Evolutionary conservation across 2,329 filamentous ascomycete species (phyloP).

Genomic region (Claviceps sp.): DNA sequence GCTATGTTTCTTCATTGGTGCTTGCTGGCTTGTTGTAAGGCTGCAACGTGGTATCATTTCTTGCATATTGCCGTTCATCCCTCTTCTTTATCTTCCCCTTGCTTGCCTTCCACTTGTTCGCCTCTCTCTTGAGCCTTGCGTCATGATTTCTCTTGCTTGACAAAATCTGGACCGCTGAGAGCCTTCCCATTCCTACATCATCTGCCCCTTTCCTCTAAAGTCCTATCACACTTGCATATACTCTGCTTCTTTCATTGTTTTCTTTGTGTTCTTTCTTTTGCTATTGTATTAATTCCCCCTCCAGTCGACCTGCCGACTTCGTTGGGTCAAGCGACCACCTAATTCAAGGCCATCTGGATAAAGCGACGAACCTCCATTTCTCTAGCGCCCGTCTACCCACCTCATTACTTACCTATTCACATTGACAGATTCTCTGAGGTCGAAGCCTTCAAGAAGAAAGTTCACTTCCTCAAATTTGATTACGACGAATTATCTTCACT

Average conservation of each 20-base stretch:
- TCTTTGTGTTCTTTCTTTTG: no score
- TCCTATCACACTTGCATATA: no score
- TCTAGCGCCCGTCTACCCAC: neutral
- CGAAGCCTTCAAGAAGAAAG: conserved; percentile 40
- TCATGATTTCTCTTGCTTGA: no score
- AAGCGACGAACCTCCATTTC: no score
- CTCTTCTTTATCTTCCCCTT: neutral
- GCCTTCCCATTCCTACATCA: neutral
- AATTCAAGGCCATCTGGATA: no score
- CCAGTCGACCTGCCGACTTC: no score
- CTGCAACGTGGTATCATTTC: neutral
- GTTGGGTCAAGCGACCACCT: no score
- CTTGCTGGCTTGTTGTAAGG: neutral
- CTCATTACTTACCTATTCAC: no score
- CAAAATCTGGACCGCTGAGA: no score
- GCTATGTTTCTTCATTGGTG: neutral
- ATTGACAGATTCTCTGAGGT: conserved; percentile 13
- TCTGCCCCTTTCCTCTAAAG: no score
- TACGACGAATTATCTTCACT: conserved; percentile 69
- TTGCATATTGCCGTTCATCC: neutral
- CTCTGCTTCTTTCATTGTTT: no score
- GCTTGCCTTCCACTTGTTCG: neutral
- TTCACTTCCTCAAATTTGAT: conserved; percentile 78
- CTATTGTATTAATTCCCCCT: no score
- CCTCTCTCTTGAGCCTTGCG: neutral